Conservation (phyloP, 305 asterid genomes). For the Fraxinus floribunda region DNA sequence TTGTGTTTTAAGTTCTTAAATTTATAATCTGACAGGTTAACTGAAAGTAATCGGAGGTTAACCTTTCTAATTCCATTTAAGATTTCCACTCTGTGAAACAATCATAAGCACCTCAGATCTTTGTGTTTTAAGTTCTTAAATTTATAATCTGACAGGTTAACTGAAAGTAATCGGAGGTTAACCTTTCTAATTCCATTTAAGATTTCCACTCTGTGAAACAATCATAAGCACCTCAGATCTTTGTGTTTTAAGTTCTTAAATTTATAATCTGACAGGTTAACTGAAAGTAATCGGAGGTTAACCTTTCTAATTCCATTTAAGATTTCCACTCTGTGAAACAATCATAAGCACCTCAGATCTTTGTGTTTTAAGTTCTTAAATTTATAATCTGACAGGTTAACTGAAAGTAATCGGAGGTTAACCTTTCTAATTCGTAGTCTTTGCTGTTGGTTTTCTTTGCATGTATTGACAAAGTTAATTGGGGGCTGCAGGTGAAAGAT, state of each 20-base stretch:
- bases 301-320: no score
- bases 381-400: no score
- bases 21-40: not conserved
- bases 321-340: no score
- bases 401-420: no score
- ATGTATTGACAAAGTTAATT: conserved; percentile 8
- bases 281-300: not conserved
- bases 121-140: no score
- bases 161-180: no score
- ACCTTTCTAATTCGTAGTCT: not conserved
- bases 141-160: no score
- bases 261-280: not conserved
- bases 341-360: no score
- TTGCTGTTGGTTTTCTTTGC: conserved; percentile 12
- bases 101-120: no score
- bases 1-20: not conserved
- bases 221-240: not conserved
- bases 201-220: conserved; percentile 10
- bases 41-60: not conserved
- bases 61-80: no score
- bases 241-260: not conserved
- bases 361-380: no score
- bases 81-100: no score
- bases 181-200: not conserved
- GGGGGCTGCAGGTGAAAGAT: conserved; percentile 71